These are phyloP conservation scores for Malassezia arunalokei DNA, from an alignment of 1,284 basidiomycete genomes.

Conservation along the genomic window DNA sequence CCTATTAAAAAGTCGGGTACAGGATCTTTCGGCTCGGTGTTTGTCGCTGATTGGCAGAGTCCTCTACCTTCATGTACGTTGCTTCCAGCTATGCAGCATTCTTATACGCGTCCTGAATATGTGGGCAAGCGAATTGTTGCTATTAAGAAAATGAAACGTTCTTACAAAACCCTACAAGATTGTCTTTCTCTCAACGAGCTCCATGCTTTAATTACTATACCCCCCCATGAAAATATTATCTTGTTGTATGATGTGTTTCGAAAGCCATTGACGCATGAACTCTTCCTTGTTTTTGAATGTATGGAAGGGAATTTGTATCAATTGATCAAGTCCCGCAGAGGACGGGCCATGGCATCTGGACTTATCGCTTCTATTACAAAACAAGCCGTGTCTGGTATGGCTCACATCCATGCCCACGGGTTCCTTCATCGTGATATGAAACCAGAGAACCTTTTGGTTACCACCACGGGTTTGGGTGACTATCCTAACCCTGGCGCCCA, in stretches of 20 bases:
- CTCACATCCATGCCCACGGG: slow-evolving; percentile 81
- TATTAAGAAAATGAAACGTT: slow-evolving; percentile 95
- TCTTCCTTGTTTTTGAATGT: slow-evolving; percentile 98
- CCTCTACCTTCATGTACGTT: slow-evolving; percentile 52
- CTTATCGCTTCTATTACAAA: slow-evolving; percentile 87
- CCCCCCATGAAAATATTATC: slow-evolving; percentile 92
- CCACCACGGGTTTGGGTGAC: slow-evolving; percentile 90
- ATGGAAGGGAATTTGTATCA: slow-evolving; percentile 99
- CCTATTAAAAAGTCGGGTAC: slow-evolving; percentile 41
- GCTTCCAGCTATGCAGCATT: slow-evolving; percentile 46
- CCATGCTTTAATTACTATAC: slow-evolving; percentile 82
- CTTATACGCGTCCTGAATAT: slow-evolving; percentile 76
- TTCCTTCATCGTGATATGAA: slow-evolving; percentile 99
- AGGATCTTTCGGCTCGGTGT: slow-evolving; percentile 70
- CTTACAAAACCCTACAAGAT: slow-evolving; percentile 94
- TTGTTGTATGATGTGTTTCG: slow-evolving; percentile 98
- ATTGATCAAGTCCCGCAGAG: slow-evolving; percentile 91
- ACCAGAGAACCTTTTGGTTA: slow-evolving; percentile 98
- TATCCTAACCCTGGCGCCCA: slow-evolving; percentile 58
- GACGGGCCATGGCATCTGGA: slow-evolving; percentile 82
- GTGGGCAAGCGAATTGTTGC: slow-evolving; percentile 86
- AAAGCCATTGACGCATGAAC: slow-evolving; percentile 77
- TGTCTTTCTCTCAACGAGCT: slow-evolving; percentile 81
- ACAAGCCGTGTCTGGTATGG: slow-evolving; percentile 77
- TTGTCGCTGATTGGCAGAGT: slow-evolving; percentile 98